Evolutionary conservation across 2,329 filamentous ascomycete species (phyloP).

Genomic region (Epicoccum nigrum): DNA sequence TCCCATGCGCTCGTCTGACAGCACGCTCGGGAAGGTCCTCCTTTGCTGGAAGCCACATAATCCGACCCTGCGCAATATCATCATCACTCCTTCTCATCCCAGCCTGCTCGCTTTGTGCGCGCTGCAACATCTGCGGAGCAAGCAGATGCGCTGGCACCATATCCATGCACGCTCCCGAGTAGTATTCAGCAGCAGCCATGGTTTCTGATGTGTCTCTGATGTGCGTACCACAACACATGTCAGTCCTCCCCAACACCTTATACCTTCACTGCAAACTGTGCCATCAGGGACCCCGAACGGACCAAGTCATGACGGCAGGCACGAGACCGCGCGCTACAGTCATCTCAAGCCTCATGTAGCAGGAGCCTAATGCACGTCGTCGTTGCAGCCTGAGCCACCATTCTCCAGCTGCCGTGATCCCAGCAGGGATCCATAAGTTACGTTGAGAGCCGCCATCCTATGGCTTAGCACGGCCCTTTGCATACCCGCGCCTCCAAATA

Average conservation of each 20-base stretch:
- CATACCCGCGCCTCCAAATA: neutral
- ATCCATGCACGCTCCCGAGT: slow-evolving; percentile 7
- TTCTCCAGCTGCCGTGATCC: slow-evolving; percentile 11
- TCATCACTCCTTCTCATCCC: slow-evolving; percentile 20
- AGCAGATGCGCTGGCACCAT: slow-evolving; percentile 8
- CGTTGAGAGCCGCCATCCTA: slow-evolving; percentile 10
- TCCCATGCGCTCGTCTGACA: slow-evolving; percentile 38
- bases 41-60: slow-evolving; percentile 43
- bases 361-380: slow-evolving; percentile 15
- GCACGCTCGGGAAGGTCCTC: slow-evolving; percentile 35
- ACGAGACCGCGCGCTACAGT: slow-evolving; percentile 10
- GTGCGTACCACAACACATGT: neutral
- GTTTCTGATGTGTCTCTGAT: neutral
- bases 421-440: neutral
- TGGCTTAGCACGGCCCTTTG: neutral
- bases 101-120: slow-evolving; percentile 22
- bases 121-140: slow-evolving; percentile 5
- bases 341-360: slow-evolving; percentile 9
- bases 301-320: neutral
- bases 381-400: slow-evolving; percentile 17
- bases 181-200: slow-evolving; percentile 16
- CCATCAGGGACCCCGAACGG: slow-evolving; percentile 3
- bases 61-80: slow-evolving; percentile 32
- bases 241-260: slow-evolving; percentile 6
- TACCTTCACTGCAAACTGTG: slow-evolving; percentile 2